These are phyloP conservation scores for sunflower (Helianthus annuus) DNA, from an alignment of 129 eudicot species.

Conservation along the genomic window HanXRQr2.0-SUNRISE NC_035444.2:15661793-15662292, in stretches of 20 bases:
- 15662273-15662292: too few relatives aligned
- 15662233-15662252: slow-evolving; percentile 5
- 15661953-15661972: background rate
- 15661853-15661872: background rate
- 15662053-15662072: slow-evolving; percentile 54
- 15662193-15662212: slow-evolving; percentile 76
- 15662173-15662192: slow-evolving; percentile 69
- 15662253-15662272: background rate
- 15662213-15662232: slow-evolving; percentile 61
- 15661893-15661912: background rate
- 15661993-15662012: slow-evolving; percentile 44
- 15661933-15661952: background rate
- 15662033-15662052: slow-evolving; percentile 61
- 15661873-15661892: background rate
- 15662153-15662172: slow-evolving; percentile 62
- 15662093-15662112: slow-evolving; percentile 88
- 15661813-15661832: background rate
- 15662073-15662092: slow-evolving; percentile 62
- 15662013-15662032: slow-evolving; percentile 80
- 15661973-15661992: background rate
- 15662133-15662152: slow-evolving; percentile 70
- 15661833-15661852: background rate
- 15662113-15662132: slow-evolving; percentile 92
- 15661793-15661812: background rate
- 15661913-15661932: background rate